Conservation (phyloP, 345 rosid species). For the Euphorbia lathyris region DNA sequence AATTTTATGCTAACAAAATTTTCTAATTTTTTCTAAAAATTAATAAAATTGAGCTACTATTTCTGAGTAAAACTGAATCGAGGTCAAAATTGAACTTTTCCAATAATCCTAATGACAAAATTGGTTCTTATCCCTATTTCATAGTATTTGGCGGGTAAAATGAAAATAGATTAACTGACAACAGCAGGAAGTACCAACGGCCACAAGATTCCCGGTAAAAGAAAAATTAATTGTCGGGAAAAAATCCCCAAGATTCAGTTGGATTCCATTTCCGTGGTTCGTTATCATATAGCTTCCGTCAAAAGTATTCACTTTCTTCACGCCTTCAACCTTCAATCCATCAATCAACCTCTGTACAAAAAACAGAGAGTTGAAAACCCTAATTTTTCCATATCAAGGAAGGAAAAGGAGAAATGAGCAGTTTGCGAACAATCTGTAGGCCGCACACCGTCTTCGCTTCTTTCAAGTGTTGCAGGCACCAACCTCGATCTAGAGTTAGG, state of each 20-base stretch:
- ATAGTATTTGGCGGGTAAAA: background rate
- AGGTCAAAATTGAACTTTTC: too few relatives aligned
- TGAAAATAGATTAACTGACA: background rate
- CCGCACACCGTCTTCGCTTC: slow-evolving; percentile 62
- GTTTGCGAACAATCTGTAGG: slow-evolving; percentile 57
- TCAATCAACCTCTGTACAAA: too few relatives aligned
- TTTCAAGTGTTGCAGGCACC: slow-evolving; percentile 39
- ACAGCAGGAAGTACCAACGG: too few relatives aligned
- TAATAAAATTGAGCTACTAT: too few relatives aligned
- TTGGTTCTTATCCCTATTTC: too few relatives aligned
- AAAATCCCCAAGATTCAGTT: slow-evolving; percentile 15
- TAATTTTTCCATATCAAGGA: too few relatives aligned
- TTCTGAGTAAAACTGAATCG: too few relatives aligned
- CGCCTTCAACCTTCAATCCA: slow-evolving; percentile 15
- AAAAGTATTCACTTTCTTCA: slow-evolving; percentile 5
- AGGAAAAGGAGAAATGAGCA: slow-evolving; percentile 46
- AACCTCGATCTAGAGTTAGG: slow-evolving; percentile 41
- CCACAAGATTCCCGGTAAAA: slow-evolving; percentile 22
- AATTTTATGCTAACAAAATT: too few relatives aligned
- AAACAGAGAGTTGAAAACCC: slow-evolving; percentile 5
- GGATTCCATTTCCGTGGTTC: slow-evolving; percentile 27
- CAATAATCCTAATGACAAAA: too few relatives aligned
- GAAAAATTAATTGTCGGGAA: background rate
- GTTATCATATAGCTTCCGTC: slow-evolving; percentile 7
- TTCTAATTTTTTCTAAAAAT: too few relatives aligned